phyloP scores from a whole-genome alignment of 2,329 filamentous ascomycete genomes.

The Ceratocystiopsis sp. region DNA sequence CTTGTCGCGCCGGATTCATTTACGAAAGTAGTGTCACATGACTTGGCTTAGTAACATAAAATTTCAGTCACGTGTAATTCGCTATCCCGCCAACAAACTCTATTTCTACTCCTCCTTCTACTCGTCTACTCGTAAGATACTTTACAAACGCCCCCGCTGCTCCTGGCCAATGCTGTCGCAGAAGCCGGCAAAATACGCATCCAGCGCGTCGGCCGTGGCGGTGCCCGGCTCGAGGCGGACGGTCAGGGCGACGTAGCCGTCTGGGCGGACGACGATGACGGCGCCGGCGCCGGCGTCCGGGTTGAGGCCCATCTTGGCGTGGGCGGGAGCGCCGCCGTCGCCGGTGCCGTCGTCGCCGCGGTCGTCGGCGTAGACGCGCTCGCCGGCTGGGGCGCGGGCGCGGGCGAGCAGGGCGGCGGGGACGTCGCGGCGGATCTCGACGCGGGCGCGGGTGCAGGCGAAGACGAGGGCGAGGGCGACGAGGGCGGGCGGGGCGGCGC shows the following conservation, averaged over 20 bases:
- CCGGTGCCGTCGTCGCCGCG: conserved; percentile 54
- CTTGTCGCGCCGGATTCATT: no score
- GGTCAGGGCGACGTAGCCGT: conserved; percentile 72
- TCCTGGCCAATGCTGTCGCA: no score
- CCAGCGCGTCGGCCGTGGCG: conserved; percentile 62
- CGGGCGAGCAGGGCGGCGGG: conserved; percentile 53
- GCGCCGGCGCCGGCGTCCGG: conserved; percentile 57
- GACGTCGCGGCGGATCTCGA: conserved; percentile 57
- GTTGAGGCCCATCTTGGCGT: conserved; percentile 73
- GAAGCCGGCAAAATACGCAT: conserved; percentile 66
- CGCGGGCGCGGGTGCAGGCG: conserved; percentile 44
- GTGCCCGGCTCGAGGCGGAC: conserved; percentile 56
- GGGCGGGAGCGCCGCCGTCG: conserved; percentile 54
- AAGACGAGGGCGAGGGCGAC: conserved; percentile 52
- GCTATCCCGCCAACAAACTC: no score
- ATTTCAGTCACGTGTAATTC: no score
- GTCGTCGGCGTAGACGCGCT: conserved; percentile 79
- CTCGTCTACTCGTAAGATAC: no score
- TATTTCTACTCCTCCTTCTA: no score
- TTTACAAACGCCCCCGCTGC: no score
- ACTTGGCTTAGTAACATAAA: no score
- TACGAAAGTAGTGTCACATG: no score
- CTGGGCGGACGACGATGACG: conserved; percentile 69
- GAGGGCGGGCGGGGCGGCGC: conserved; percentile 42
- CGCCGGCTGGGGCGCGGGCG: no score